A percentile compares a stretch with the other conserved stretches of the same genome.
Conservation (phyloP, 2,329 filamentous ascomycete species). For the Colletotrichum scovillei region DNA sequence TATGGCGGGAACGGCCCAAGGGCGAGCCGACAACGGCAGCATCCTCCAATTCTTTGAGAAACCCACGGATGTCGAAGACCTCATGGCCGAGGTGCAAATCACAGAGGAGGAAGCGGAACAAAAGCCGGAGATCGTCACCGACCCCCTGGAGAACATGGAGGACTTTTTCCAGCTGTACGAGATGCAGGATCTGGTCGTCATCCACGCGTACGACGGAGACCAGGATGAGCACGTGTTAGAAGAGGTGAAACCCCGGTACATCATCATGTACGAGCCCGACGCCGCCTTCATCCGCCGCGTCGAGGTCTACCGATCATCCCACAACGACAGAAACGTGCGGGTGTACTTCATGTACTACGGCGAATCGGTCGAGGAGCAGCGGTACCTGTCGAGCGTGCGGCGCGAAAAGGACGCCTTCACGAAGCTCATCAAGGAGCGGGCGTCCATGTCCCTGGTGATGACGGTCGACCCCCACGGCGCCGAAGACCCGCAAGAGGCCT, state of each 20-base stretch:
- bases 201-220: slow-evolving; percentile 95
- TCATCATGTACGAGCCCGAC: slow-evolving; percentile 99
- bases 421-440: slow-evolving; percentile 92
- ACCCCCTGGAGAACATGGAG: slow-evolving; percentile 91
- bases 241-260: slow-evolving; percentile 91
- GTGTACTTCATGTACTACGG: slow-evolving; percentile 99
- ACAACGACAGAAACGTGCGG: slow-evolving; percentile 86
- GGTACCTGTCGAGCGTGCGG: slow-evolving; percentile 89
- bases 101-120: slow-evolving; percentile 80
- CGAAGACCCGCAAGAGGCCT: slow-evolving; percentile 88
- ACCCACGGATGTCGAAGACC: slow-evolving; percentile 81
- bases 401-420: slow-evolving; percentile 97
- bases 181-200: slow-evolving; percentile 86
- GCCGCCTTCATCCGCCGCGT: slow-evolving; percentile 93
- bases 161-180: slow-evolving; percentile 92
- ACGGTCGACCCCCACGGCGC: slow-evolving; percentile 75
- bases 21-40: slow-evolving; percentile 78
- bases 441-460: slow-evolving; percentile 90
- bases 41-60: slow-evolving; percentile 85
- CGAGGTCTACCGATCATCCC: slow-evolving; percentile 95
- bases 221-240: slow-evolving; percentile 97
- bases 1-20: slow-evolving; percentile 64
- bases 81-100: slow-evolving; percentile 86
- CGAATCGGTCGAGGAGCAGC: slow-evolving; percentile 93
- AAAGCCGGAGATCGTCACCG: slow-evolving; percentile 78